Evolutionary conservation across 2,329 filamentous ascomycete genomes (phyloP).

Genomic region (Arthrobotrys pseudoclavata): DNA sequence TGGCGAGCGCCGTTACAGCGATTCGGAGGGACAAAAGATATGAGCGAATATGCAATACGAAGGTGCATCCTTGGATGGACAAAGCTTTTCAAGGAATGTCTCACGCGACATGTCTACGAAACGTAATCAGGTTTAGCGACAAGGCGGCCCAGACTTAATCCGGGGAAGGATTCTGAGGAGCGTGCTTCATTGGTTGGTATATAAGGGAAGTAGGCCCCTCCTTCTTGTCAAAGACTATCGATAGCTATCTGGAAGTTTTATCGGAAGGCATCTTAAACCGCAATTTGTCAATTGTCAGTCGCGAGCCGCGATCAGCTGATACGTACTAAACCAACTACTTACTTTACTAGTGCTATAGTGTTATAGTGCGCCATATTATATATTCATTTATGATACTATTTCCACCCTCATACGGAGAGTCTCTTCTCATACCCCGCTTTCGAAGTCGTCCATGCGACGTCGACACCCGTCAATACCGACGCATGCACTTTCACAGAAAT

Average conservation of each 20-base stretch:
- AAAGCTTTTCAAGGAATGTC: slow-evolving; percentile 14
- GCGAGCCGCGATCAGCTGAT: slow-evolving; percentile 7
- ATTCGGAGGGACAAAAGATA: slow-evolving; percentile 35
- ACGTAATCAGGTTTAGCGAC: neutral
- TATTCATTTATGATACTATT: neutral
- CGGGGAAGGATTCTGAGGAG: slow-evolving; percentile 9
- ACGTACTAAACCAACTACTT: slow-evolving; percentile 1
- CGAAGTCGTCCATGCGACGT: neutral
- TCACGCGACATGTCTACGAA: slow-evolving; percentile 27
- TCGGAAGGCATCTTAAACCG: slow-evolving; percentile 16
- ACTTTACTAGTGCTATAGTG: neutral
- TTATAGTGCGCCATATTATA: neutral
- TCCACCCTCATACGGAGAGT: neutral
- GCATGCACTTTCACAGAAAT: neutral
- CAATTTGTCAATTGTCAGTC: slow-evolving; percentile 12
- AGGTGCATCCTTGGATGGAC: slow-evolving; percentile 1
- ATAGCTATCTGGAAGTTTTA: slow-evolving; percentile 15
- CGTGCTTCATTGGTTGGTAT: slow-evolving; percentile 7
- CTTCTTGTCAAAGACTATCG: neutral
- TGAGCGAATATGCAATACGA: slow-evolving; percentile 5
- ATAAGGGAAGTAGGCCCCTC: slow-evolving; percentile 16
- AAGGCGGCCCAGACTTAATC: slow-evolving; percentile 20
- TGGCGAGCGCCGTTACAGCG: slow-evolving; percentile 26
- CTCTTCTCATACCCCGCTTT: slow-evolving; percentile 6
- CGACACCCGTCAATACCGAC: neutral